phyloP scores from a whole-genome alignment of 257 asterid genomes.

The Lithospermum erythrorhizon region DNA sequence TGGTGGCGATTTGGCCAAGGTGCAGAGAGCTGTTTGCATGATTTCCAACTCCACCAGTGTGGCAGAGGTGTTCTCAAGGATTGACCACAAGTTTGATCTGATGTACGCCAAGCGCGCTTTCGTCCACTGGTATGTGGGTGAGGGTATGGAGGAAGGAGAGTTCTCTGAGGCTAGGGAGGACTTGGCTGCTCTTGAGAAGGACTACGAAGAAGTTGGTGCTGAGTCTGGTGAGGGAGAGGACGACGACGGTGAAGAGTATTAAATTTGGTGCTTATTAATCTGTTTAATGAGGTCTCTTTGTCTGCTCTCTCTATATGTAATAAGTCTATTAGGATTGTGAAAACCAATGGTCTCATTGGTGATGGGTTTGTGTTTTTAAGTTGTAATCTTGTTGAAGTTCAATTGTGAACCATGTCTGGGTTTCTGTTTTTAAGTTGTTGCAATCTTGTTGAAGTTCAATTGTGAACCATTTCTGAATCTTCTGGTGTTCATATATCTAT shows the following conservation, averaged over 20 bases:
- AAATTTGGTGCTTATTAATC: neutral
- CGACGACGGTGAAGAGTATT: conserved; percentile 60
- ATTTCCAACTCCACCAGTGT: conserved; percentile 94
- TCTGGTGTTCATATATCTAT: no score
- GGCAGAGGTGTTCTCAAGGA: conserved; percentile 93
- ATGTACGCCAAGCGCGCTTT: conserved; percentile 92
- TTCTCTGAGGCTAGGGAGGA: conserved; percentile 96
- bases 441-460: neutral
- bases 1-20: conserved; percentile 90
- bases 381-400: neutral
- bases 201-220: conserved; percentile 85
- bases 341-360: conserved; percentile 20
- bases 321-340: neutral
- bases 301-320: neutral
- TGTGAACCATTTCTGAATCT: neutral
- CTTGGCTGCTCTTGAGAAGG: conserved; percentile 93
- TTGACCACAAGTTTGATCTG: conserved; percentile 84
- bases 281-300: neutral
- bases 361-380: neutral
- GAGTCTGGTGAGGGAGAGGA: conserved; percentile 93
- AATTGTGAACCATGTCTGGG: no score
- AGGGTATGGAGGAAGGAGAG: conserved; percentile 98
- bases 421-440: no score
- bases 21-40: conserved; percentile 94
- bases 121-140: conserved; percentile 98